phyloP scores from a whole-genome alignment of 2,329 filamentous ascomycete species.

The Phialophora expanda region DNA sequence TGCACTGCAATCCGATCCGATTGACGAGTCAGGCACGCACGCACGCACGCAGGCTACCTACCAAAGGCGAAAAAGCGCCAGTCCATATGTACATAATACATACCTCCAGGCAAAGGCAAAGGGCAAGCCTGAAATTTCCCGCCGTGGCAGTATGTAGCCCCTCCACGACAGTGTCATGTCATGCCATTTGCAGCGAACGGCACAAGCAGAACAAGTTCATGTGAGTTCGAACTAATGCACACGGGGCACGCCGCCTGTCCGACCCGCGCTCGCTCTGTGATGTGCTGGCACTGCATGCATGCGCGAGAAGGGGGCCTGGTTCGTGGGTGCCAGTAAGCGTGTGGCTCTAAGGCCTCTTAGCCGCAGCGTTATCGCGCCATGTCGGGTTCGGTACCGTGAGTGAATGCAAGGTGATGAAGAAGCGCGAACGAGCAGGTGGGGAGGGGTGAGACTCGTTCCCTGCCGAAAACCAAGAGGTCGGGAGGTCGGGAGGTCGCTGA shows the following conservation, averaged over 20 bases:
- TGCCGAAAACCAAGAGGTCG: neutral
- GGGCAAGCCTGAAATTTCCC: too few species aligned
- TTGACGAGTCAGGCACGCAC: too few species aligned
- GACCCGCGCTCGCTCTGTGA: neutral
- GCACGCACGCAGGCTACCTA: too few species aligned
- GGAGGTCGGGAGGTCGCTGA: too few species aligned
- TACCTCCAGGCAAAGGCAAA: too few species aligned
- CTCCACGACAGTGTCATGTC: too few species aligned
- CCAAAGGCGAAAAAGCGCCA: too few species aligned
- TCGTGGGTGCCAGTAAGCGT: neutral
- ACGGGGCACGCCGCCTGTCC: too few species aligned
- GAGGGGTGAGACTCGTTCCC: neutral
- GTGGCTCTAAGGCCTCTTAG: neutral
- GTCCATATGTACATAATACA: too few species aligned
- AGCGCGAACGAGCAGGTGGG: neutral
- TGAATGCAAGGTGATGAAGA: too few species aligned
- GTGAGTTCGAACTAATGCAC: neutral
- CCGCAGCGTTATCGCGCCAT: neutral
- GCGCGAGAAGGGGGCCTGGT: neutral
- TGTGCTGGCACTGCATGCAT: conserved; percentile 24
- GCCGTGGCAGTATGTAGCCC: too few species aligned
- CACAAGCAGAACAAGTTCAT: neutral
- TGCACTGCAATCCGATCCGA: neutral
- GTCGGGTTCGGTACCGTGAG: neutral
- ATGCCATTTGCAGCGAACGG: too few species aligned